Conservation (phyloP, 2,329 filamentous ascomycete species). For the Tolypocladium endophyticum region DNA sequence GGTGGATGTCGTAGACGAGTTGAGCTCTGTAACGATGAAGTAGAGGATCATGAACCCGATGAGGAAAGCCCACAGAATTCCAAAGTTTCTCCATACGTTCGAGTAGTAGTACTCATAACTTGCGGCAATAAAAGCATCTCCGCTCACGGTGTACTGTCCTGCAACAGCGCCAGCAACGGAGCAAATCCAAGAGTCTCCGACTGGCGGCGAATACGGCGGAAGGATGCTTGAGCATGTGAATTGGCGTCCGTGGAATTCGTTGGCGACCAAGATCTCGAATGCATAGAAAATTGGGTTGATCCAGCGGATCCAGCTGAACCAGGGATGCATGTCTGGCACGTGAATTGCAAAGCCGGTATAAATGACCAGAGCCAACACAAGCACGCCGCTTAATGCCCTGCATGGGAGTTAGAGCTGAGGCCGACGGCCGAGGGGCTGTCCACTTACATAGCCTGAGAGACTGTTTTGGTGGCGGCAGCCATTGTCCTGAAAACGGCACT, state of each 20-base stretch:
- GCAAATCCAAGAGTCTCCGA: conserved; percentile 41
- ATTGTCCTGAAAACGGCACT: conserved; percentile 67
- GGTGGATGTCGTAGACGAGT: conserved; percentile 50
- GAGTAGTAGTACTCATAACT: conserved; percentile 46
- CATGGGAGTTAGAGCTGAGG: neutral
- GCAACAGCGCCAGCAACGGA: conserved; percentile 41
- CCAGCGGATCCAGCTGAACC: conserved; percentile 66
- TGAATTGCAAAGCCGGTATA: conserved; percentile 48
- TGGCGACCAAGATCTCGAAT: conserved; percentile 62
- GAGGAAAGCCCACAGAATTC: conserved; percentile 56
- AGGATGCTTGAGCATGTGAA: conserved; percentile 45
- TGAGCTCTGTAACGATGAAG: conserved; percentile 52
- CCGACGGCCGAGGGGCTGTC: neutral
- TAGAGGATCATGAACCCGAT: conserved; percentile 54
- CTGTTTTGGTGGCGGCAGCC: conserved; percentile 57
- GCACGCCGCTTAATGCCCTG: conserved; percentile 32
- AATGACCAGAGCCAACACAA: conserved; percentile 50
- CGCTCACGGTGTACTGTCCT: conserved; percentile 43
- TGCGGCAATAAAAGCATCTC: conserved; percentile 47
- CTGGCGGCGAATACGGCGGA: conserved; percentile 32
- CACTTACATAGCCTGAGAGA: conserved; percentile 41
- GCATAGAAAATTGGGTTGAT: conserved; percentile 64
- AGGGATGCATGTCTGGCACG: conserved; percentile 52
- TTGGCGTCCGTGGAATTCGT: conserved; percentile 54
- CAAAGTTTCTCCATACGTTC: conserved; percentile 58